Evolutionary conservation across 2,329 filamentous ascomycete genomes (phyloP).

Genomic region (Sporothrix luriei): DNA sequence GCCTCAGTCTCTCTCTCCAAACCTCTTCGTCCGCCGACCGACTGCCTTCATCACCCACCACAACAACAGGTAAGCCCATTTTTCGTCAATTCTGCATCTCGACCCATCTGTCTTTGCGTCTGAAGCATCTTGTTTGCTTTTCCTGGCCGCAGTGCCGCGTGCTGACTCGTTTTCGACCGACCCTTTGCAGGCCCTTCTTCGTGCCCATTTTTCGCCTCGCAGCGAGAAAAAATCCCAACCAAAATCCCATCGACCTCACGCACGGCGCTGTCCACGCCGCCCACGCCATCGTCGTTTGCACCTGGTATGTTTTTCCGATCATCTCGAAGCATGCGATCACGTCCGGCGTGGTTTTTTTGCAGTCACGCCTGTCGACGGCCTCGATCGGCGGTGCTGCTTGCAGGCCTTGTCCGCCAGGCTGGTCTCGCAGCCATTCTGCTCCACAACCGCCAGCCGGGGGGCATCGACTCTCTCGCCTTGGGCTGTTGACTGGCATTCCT

Average conservation of each 20-base stretch:
- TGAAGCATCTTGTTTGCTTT: slow-evolving; percentile 15
- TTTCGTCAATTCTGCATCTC: slow-evolving; percentile 25
- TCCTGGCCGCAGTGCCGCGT: not conserved
- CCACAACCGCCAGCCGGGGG: slow-evolving; percentile 20
- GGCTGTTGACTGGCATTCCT: slow-evolving; percentile 7
- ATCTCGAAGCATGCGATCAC: slow-evolving; percentile 33
- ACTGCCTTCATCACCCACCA: slow-evolving; percentile 19
- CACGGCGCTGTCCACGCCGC: slow-evolving; percentile 24
- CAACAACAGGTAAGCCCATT: slow-evolving; percentile 26
- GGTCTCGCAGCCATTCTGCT: slow-evolving; percentile 11
- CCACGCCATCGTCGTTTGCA: slow-evolving; percentile 30
- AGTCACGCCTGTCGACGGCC: slow-evolving; percentile 16
- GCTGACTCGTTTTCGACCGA: slow-evolving; percentile 15
- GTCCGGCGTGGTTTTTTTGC: slow-evolving; percentile 28
- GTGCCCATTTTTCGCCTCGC: slow-evolving; percentile 24
- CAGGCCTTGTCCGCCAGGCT: slow-evolving; percentile 12
- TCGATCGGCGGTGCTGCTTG: slow-evolving; percentile 25
- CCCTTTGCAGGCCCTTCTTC: slow-evolving; percentile 25
- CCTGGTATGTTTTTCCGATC: slow-evolving; percentile 34
- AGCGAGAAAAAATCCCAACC: slow-evolving; percentile 13
- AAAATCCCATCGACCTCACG: slow-evolving; percentile 24
- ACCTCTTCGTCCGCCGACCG: slow-evolving; percentile 11
- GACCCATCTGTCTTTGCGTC: slow-evolving; percentile 9
- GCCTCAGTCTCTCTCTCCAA: not conserved
- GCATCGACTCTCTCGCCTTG: slow-evolving; percentile 4